Evolutionary conservation across 2,329 filamentous ascomycete genomes (phyloP).

Genomic region (Helotiales sp.): DNA sequence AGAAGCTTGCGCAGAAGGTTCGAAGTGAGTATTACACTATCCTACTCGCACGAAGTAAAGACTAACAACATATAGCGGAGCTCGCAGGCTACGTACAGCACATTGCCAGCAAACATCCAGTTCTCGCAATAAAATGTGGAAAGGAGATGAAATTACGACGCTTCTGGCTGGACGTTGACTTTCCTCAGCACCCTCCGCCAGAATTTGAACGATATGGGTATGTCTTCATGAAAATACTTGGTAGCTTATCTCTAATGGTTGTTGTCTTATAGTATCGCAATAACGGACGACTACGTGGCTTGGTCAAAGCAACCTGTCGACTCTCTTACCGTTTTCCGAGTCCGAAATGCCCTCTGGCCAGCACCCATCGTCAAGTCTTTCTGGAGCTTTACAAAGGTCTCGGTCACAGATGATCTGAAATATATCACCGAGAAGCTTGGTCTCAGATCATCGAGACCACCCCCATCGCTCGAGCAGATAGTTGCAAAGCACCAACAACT

Average conservation of each 20-base stretch:
- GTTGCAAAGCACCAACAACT: constrained; percentile 26
- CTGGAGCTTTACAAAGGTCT: constrained; percentile 52
- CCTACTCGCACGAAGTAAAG: neutral
- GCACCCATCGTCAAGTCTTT: constrained; percentile 49
- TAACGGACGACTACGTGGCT: constrained; percentile 50
- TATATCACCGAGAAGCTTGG: constrained; percentile 48
- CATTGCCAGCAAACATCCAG: constrained; percentile 44
- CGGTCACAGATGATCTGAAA: constrained; percentile 45
- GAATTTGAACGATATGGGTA: constrained; percentile 62
- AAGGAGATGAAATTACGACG: constrained; percentile 49
- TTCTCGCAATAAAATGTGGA: constrained; percentile 47
- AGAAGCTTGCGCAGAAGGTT: constrained; percentile 41
- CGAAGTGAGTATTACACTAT: constrained; percentile 15
- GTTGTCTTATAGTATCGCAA: constrained; percentile 43
- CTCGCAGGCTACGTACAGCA: constrained; percentile 45
- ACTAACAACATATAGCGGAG: constrained; percentile 38
- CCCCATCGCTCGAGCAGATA: constrained; percentile 27
- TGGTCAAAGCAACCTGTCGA: constrained; percentile 51
- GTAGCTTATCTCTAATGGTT: constrained; percentile 24
- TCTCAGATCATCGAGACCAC: constrained; percentile 33
- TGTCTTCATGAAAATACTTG: constrained; percentile 23
- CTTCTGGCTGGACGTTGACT: constrained; percentile 62
- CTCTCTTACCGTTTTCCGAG: constrained; percentile 43
- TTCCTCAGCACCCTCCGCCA: constrained; percentile 58
- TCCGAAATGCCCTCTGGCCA: constrained; percentile 54